Base-by-base conservation (phyloP, 2,329 filamentous ascomycete species). In the Colletotrichum gigasporum region DNA sequence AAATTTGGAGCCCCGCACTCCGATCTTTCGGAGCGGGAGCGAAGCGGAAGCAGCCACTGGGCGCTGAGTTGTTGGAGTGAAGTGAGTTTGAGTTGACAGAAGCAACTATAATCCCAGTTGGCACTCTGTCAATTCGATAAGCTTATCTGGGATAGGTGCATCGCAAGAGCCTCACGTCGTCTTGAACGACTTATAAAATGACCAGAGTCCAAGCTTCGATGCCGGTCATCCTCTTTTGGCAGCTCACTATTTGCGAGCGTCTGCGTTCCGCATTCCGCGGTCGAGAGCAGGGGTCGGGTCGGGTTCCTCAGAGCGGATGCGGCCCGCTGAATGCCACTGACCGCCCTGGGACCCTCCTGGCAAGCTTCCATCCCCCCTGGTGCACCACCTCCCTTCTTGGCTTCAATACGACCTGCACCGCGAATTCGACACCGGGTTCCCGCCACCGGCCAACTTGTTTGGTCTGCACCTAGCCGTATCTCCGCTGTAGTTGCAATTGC, bases 1-100 rank as follows among this genome's bases (percentile, higher is more conserved):
- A 64, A 64, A 64, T 61, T 64, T 61, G 61, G 48, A 64, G 60
- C 61, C 61, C 61, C 61, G 54, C 54, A 57, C 54, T 57, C 54
- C 42, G 54, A 57, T 47, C 32, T 26, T 35, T 59, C 48, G 61
- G 61, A 60, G 61, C 28, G 56, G 56, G 35, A 34, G 10, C 35
- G 14, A 8, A 42, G 24, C 41, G 28, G 48, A 12, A 22, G 26
- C 3, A 32, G 16, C 32, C 26, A 22, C 14, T 11, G 16, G 30
- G 20, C 20, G 6, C 18, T 24, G 8, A 28, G 3, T 24, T 18
- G 34, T 42, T 42, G 14, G n/a, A n/a, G n/a, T n/a, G n/a, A n/a
- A 42, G 30, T 34, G 5, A 37, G 47, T 22, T 55, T 18, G 18
- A 44, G 52, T 44, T 44, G n/a, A n/a, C n/a, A n/a, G 11, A 28